Evolutionary conservation across 208 protist species (phyloP).

Genomic region (Borovskyia barvae): DNA sequence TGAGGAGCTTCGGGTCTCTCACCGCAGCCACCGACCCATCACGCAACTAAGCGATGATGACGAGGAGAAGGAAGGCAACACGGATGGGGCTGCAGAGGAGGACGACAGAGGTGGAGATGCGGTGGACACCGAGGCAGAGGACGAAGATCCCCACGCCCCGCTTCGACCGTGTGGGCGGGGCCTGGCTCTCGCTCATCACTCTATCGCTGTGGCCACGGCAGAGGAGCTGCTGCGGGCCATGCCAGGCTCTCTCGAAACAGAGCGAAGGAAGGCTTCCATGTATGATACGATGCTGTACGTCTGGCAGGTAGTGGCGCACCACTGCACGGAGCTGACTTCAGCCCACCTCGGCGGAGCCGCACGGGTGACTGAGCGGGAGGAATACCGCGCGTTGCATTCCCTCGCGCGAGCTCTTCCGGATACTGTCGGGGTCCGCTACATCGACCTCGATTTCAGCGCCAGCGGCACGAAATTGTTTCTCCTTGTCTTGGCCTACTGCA

Average conservation of each 20-base stretch:
- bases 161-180: slow-evolving; percentile 60
- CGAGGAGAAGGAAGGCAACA: background rate
- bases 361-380: slow-evolving; percentile 44
- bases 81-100: slow-evolving; percentile 3
- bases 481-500: slow-evolving; percentile 70
- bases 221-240: slow-evolving; percentile 39
- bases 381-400: slow-evolving; percentile 60
- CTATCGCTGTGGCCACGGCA: slow-evolving; percentile 55
- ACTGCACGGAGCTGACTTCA: slow-evolving; percentile 57
- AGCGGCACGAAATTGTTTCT: slow-evolving; percentile 64
- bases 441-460: slow-evolving; percentile 64
- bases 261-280: slow-evolving; percentile 14
- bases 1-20: slow-evolving; percentile 14
- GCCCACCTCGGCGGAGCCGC: slow-evolving; percentile 64
- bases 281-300: slow-evolving; percentile 32
- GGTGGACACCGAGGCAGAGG: slow-evolving; percentile 42
- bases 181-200: slow-evolving; percentile 55
- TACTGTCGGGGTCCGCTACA: slow-evolving; percentile 39
- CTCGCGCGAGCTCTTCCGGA: slow-evolving; percentile 65
- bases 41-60: background rate
- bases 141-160: slow-evolving; percentile 46
- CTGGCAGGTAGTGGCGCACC: slow-evolving; percentile 40
- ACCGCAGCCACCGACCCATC: too few species aligned
- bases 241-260: slow-evolving; percentile 11
- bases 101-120: too few species aligned